These are phyloP conservation scores for Picea glauca DNA, from an alignment of 75 land plant species.

Conservation along the genomic window DNA sequence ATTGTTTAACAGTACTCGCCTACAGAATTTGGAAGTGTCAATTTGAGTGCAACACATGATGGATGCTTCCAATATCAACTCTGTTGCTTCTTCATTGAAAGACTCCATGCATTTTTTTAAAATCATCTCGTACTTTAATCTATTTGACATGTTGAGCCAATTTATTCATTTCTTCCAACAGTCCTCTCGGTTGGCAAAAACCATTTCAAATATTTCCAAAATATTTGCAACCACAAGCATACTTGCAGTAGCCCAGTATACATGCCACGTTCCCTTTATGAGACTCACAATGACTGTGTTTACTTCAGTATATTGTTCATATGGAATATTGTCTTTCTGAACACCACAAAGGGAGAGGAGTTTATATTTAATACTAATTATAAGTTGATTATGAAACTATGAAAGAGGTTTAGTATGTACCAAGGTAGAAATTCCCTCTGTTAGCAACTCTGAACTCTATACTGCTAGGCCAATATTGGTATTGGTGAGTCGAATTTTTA, in stretches of 20 bases:
- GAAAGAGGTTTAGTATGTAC: too few species aligned
- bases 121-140: neutral
- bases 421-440: too few species aligned
- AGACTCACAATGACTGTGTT: too few species aligned
- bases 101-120: neutral
- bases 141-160: neutral
- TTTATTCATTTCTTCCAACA: neutral
- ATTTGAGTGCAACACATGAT: neutral
- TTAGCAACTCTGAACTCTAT: too few species aligned
- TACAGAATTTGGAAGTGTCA: neutral
- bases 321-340: too few species aligned
- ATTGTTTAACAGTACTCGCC: neutral
- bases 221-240: neutral
- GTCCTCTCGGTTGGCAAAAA: neutral
- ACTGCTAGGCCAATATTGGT: too few species aligned
- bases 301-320: too few species aligned
- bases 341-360: too few species aligned
- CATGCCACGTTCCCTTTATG: neutral
- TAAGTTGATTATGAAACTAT: too few species aligned
- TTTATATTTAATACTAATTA: too few species aligned
- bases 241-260: neutral
- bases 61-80: neutral
- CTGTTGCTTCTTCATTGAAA: neutral
- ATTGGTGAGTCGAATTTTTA: too few species aligned
- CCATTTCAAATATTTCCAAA: neutral